Base-by-base conservation (phyloP, 1,284 basidiomycete genomes). In the Schizophyllum amplum region DNA sequence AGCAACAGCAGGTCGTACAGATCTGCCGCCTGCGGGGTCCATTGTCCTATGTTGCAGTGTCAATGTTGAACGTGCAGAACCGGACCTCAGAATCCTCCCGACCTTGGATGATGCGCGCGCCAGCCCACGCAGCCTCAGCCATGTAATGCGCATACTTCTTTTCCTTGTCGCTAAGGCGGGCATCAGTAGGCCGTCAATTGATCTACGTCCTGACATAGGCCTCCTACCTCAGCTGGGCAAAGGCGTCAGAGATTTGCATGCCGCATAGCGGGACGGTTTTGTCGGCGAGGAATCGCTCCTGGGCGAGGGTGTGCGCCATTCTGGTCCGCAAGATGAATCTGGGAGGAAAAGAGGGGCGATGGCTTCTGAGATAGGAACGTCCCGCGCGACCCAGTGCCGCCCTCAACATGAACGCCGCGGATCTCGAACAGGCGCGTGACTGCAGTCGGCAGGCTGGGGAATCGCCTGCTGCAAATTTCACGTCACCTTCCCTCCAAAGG, bases 71-170 rank as follows among this genome's bases (percentile, higher is more conserved):
- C 23, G 24, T 17, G 11, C n/a, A 47, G 13, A 21, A 20, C 48
- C 24, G 22, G 22, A 9, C 20, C 21, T n/a, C n/a, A n/a, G 21
- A 11, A 9, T 20, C 4, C 48, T 15, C 24, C 55, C 47, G 24
- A 65, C 78, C 85, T 72, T 91, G 87, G 59, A 92, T 87, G 69
- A 93, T 86, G 51, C 87, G 78, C 52, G 82, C 87, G 33, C 91
- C 90, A 0, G 87, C 86, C 90, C 91, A 93, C 0, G 83, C 82
- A 6, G 88, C 89, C 62, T 81, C 63, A 9, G 77, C 78, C 17
- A 90, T 53, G 64, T 79, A 83, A 68, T 92, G 87, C 1, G 86
- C 80, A 64, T 92, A 92, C 60, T 84, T 78, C 71, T 87, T 88
- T 67, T 92, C 90, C 63, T 78, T 80, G 4, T 80, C 72, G 57